These are phyloP conservation scores for Aspergillus wentii DNA, from an alignment of 495 filamentous ascomycete genomes.

Conservation along the genomic window DNA sequence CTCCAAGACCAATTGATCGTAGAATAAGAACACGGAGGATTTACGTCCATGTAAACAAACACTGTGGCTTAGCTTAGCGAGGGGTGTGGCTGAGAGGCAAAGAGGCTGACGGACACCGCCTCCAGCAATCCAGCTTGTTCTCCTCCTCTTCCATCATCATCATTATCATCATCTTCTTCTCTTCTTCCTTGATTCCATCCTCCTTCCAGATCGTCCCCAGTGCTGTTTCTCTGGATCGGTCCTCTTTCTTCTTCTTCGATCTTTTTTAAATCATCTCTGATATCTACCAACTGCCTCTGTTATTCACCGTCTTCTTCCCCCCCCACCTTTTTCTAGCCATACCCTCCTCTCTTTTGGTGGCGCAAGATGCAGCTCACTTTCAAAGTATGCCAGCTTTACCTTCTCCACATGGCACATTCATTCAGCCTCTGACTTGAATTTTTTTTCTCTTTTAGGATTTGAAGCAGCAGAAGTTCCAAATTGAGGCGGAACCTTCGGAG, in stretches of 20 bases:
- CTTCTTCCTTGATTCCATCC: background rate
- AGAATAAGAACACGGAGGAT: no score
- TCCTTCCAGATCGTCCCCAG: background rate
- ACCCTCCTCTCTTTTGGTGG: conserved; percentile 15
- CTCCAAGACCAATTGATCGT: no score
- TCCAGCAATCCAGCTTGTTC: conserved; percentile 9
- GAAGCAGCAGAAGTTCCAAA: conserved; percentile 94
- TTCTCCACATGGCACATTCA: conserved; percentile 13
- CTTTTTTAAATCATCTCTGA: background rate
- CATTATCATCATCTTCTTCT: conserved; percentile 4
- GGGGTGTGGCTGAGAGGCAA: background rate
- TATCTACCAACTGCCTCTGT: background rate
- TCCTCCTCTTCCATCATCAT: conserved; percentile 14
- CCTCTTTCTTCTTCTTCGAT: background rate
- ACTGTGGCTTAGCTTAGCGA: background rate
- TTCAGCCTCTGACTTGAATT: conserved; percentile 13
- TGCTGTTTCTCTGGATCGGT: background rate
- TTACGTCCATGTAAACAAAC: no score
- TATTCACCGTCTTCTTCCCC: conserved; percentile 1
- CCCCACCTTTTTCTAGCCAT: conserved; percentile 12
- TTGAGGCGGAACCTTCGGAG: conserved; percentile 90
- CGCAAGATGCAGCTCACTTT: conserved; percentile 79
- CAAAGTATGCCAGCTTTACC: conserved; percentile 51
- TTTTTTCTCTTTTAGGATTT: conserved; percentile 60
- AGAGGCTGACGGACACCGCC: background rate